Evolutionary conservation across 2,329 filamentous ascomycete species (phyloP).

Genomic region (Magnaporthiopsis incrustans): DNA sequence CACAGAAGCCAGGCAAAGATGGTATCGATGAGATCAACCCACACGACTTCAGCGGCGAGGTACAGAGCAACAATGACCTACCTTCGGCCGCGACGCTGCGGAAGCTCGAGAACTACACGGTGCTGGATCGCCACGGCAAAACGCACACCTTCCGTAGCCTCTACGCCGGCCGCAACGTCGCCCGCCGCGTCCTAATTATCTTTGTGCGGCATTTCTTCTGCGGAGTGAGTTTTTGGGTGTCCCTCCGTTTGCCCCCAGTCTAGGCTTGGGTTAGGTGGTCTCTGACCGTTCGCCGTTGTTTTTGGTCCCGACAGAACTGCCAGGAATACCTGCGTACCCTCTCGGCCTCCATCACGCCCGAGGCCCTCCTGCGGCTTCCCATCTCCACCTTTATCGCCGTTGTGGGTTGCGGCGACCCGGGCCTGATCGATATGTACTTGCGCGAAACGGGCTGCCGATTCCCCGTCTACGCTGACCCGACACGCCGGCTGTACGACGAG

Average conservation of each 20-base stretch:
- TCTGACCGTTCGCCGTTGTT: neutral
- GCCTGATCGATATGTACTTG: slow-evolving; percentile 60
- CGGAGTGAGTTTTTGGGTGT: slow-evolving; percentile 39
- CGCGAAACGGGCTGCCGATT: slow-evolving; percentile 57
- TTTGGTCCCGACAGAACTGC: slow-evolving; percentile 49
- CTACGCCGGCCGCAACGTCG: slow-evolving; percentile 46
- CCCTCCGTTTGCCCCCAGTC: neutral
- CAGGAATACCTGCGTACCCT: slow-evolving; percentile 65
- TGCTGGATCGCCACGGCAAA: slow-evolving; percentile 56
- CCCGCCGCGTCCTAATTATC: slow-evolving; percentile 56
- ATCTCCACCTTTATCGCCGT: slow-evolving; percentile 57
- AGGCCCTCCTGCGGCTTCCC: slow-evolving; percentile 40
- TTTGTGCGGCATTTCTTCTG: slow-evolving; percentile 79
- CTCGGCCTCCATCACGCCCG: slow-evolving; percentile 46
- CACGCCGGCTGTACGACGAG: slow-evolving; percentile 53
- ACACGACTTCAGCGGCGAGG: slow-evolving; percentile 46
- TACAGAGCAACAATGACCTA: slow-evolving; percentile 47
- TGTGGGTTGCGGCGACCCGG: slow-evolving; percentile 63
- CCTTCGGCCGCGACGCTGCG: slow-evolving; percentile 41
- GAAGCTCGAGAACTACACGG: slow-evolving; percentile 44
- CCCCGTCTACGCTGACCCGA: slow-evolving; percentile 72
- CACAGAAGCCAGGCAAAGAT: slow-evolving; percentile 1
- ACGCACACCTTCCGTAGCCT: slow-evolving; percentile 54
- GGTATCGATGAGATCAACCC: slow-evolving; percentile 18
- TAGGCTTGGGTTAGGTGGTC: neutral